phyloP scores from a whole-genome alignment of 345 rosid species.

The Euphorbia tirucalli region DNA sequence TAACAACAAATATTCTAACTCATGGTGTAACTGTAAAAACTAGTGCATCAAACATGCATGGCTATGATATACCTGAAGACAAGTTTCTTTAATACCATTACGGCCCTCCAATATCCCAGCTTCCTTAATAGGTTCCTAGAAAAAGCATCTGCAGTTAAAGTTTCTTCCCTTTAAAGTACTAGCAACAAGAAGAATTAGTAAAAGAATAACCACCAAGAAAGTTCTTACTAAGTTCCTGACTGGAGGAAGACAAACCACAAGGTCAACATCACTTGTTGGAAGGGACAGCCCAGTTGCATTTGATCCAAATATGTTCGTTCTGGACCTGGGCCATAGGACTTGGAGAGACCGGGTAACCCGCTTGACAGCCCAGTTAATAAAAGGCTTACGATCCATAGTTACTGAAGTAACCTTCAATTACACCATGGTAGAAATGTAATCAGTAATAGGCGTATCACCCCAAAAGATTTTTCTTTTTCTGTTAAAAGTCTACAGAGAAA shows the following conservation, averaged over 20 bases:
- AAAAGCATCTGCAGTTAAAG: slow-evolving; percentile 26
- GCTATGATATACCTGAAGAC: slow-evolving; percentile 72
- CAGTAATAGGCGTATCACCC: slow-evolving; percentile 3
- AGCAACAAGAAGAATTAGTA: slow-evolving; percentile 16
- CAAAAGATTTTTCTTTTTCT: not conserved
- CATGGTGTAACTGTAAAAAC: slow-evolving; percentile 10
- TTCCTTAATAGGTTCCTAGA: slow-evolving; percentile 97
- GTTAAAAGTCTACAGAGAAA: slow-evolving; percentile 15
- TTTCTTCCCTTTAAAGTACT: slow-evolving; percentile 22
- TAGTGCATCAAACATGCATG: slow-evolving; percentile 1
- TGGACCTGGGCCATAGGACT: slow-evolving; percentile 96
- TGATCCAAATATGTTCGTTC: slow-evolving; percentile 90
- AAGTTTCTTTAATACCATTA: slow-evolving; percentile 98
- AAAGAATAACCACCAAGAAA: slow-evolving; percentile 10
- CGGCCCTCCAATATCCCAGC: slow-evolving; percentile 99
- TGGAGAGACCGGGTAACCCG: slow-evolving; percentile 94
- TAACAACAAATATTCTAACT: not conserved
- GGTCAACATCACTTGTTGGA: slow-evolving; percentile 98
- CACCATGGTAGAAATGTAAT: slow-evolving; percentile 26
- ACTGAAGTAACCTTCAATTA: slow-evolving; percentile 68
- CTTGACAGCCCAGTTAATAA: slow-evolving; percentile 91
- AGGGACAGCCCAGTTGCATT: slow-evolving; percentile 93
- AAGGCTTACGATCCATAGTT: slow-evolving; percentile 80
- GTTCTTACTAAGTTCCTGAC: slow-evolving; percentile 87
- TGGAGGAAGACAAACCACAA: slow-evolving; percentile 96